A percentile compares a stretch with the other conserved stretches of the same genome.
These are phyloP conservation scores for Penicillium sp. DNA, from an alignment of 2,329 filamentous ascomycete species.

Conservation along the genomic window DNA sequence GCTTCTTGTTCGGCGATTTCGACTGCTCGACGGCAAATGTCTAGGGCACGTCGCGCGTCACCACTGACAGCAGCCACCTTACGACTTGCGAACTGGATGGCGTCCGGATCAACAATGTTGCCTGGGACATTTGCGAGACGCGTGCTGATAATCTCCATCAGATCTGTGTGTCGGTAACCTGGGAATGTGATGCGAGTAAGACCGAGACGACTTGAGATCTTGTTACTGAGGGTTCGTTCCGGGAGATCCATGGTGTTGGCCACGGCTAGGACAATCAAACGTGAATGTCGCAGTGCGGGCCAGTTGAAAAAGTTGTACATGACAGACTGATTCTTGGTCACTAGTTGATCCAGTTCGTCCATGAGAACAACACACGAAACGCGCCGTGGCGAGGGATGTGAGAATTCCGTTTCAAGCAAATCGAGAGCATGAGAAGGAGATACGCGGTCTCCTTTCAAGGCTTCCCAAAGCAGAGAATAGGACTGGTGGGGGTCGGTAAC, in stretches of 20 bases:
- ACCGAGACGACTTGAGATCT: conserved; percentile 87
- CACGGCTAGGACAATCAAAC: conserved; percentile 91
- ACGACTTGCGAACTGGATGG: conserved; percentile 89
- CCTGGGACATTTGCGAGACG: conserved; percentile 81
- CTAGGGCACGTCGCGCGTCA: conserved; percentile 82
- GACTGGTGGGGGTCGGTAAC: conserved; percentile 96
- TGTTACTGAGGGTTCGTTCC: conserved; percentile 92
- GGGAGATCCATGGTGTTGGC: conserved; percentile 99
- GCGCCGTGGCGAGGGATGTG: conserved; percentile 77
- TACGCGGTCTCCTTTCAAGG: conserved; percentile 85
- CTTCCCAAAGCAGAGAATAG: conserved; percentile 92
- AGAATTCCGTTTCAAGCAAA: conserved; percentile 87
- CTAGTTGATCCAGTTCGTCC: conserved; percentile 96
- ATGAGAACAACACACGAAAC: conserved; percentile 96
- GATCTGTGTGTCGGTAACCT: conserved; percentile 92
- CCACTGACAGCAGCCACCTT: conserved; percentile 96
- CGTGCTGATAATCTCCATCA: conserved; percentile 97
- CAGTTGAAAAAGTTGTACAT: conserved; percentile 99
- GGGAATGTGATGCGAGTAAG: conserved; percentile 94
- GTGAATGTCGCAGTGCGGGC: conserved; percentile 84
- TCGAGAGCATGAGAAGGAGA: conserved; percentile 87
- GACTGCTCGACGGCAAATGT: conserved; percentile 91
- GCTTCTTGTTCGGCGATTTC: conserved; percentile 81
- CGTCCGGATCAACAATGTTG: conserved; percentile 85
- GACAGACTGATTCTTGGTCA: conserved; percentile 97